Percentiles rank a stretch among this genome's conserved stretches.
These are phyloP conservation scores for Verticillium dahliae DNA, from an alignment of 2,329 filamentous ascomycete species.

Conservation along the genomic window DNA sequence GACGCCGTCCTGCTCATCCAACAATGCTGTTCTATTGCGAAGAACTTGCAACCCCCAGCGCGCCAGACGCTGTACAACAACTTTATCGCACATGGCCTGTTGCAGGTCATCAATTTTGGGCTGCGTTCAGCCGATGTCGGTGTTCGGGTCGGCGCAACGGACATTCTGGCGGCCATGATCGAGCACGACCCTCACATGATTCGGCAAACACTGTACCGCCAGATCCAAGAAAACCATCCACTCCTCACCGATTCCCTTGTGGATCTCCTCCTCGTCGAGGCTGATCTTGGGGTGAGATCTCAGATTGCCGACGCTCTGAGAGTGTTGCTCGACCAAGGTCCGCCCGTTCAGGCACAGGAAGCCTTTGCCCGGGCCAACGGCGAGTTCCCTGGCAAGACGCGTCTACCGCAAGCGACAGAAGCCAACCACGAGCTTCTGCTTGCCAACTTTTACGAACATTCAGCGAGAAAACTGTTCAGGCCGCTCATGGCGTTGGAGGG, in stretches of 20 bases:
- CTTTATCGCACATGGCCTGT: slow-evolving; percentile 79
- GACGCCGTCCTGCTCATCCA: slow-evolving; percentile 95
- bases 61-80: slow-evolving; percentile 81
- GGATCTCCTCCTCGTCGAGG: slow-evolving; percentile 83
- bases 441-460: slow-evolving; percentile 82
- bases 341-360: slow-evolving; percentile 42
- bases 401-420: slow-evolving; percentile 46
- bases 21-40: slow-evolving; percentile 89
- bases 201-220: slow-evolving; percentile 84
- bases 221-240: slow-evolving; percentile 78
- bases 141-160: slow-evolving; percentile 85
- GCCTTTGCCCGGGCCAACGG: slow-evolving; percentile 56
- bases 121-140: slow-evolving; percentile 77
- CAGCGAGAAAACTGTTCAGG: slow-evolving; percentile 77
- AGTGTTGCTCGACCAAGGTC: slow-evolving; percentile 74
- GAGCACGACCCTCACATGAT: slow-evolving; percentile 96
- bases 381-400: slow-evolving; percentile 61
- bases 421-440: slow-evolving; percentile 82
- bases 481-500: slow-evolving; percentile 76
- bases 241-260: slow-evolving; percentile 89
- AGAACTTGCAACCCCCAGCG: slow-evolving; percentile 81
- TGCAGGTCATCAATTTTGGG: slow-evolving; percentile 87
- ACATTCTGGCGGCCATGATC: slow-evolving; percentile 88
- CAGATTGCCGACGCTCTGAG: slow-evolving; percentile 95
- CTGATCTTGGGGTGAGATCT: slow-evolving; percentile 88